Conservation (phyloP, 257 asterid genomes). For the Solanum pimpinellifolium region DNA sequence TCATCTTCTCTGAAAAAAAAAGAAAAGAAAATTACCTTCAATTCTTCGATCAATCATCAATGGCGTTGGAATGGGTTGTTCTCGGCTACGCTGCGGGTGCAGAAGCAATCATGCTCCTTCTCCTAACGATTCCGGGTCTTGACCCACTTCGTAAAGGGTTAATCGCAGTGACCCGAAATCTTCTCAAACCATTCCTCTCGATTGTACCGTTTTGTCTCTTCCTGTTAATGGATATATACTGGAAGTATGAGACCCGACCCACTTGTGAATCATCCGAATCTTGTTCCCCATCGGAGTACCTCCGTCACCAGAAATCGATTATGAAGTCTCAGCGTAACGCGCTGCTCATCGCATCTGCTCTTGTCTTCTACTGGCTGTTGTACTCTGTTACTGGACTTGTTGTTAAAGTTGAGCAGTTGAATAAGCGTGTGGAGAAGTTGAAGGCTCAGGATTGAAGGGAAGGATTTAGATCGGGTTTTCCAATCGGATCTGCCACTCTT, state of each 20-base stretch:
- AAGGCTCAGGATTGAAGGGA: slow-evolving; percentile 38
- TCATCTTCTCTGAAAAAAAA: background rate
- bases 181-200: slow-evolving; percentile 60
- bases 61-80: slow-evolving; percentile 97
- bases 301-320: slow-evolving; percentile 75
- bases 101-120: slow-evolving; percentile 88
- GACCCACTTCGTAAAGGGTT: slow-evolving; percentile 68
- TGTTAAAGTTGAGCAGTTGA: slow-evolving; percentile 52
- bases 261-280: slow-evolving; percentile 46
- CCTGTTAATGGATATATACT: slow-evolving; percentile 64
- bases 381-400: slow-evolving; percentile 62
- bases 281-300: slow-evolving; percentile 60
- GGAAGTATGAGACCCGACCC: slow-evolving; percentile 73
- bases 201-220: slow-evolving; percentile 68
- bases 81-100: slow-evolving; percentile 92
- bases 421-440: slow-evolving; percentile 52
- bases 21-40: background rate
- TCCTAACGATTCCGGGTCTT: slow-evolving; percentile 83
- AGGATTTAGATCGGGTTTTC: background rate
- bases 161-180: slow-evolving; percentile 49
- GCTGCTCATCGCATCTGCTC: slow-evolving; percentile 58
- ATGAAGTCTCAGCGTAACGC: slow-evolving; percentile 79
- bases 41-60: slow-evolving; percentile 2
- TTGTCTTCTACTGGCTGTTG: slow-evolving; percentile 65
- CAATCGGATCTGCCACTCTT: background rate